Evolutionary conservation across 2,329 filamentous ascomycete genomes (phyloP).

Genomic region (Alternaria novae-zelandiae): DNA sequence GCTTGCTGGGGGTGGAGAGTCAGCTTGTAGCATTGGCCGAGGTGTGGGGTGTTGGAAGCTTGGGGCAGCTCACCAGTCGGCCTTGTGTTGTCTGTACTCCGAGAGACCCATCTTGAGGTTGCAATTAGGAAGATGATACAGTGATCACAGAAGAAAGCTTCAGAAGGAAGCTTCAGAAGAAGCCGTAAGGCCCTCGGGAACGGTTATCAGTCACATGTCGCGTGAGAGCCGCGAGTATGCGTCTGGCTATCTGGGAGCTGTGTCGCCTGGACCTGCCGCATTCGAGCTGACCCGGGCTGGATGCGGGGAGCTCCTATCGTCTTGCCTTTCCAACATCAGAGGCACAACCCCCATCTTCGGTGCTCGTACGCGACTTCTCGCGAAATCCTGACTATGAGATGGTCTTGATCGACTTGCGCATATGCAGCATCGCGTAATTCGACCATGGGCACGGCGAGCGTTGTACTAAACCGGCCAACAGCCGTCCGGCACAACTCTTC

Average conservation of each 20-base stretch:
- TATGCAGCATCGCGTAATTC: not conserved
- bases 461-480: not conserved
- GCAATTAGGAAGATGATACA: not conserved
- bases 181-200: not conserved
- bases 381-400: not conserved
- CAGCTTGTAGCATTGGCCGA: constrained; percentile 10
- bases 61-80: constrained; percentile 67
- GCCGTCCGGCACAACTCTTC: not conserved
- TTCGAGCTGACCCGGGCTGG: constrained; percentile 9
- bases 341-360: not conserved
- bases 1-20: constrained; percentile 65
- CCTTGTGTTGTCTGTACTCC: constrained; percentile 73
- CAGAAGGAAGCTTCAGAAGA: not conserved
- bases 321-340: not conserved
- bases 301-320: constrained; percentile 12
- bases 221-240: constrained; percentile 14
- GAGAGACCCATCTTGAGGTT: constrained; percentile 59
- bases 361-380: not conserved
- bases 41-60: constrained; percentile 14
- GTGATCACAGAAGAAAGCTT: not conserved
- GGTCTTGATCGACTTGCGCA: not conserved
- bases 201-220: constrained; percentile 21
- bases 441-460: not conserved
- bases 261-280: constrained; percentile 13
- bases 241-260: constrained; percentile 8